Conservation (phyloP, 768 basidiomycete genomes). For the Boletus sp. region DNA sequence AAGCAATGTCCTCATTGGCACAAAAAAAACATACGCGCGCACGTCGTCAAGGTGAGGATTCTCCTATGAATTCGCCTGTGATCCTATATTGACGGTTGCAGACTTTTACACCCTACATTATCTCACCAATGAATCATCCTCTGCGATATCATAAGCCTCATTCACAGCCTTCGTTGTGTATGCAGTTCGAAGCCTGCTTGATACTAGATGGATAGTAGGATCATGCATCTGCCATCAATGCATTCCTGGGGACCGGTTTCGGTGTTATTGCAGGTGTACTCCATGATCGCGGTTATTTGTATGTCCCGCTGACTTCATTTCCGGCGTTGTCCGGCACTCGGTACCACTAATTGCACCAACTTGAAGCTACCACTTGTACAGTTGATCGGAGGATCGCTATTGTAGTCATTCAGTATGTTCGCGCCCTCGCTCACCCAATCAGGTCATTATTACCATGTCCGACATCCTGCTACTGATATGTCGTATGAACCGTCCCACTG, state of each 20-base stretch:
- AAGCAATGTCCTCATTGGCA: neutral
- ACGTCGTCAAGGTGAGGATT: conserved; percentile 35
- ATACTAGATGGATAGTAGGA: neutral
- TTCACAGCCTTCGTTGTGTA: neutral
- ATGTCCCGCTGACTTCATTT: neutral
- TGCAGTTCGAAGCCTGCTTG: neutral
- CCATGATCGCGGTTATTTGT: conserved; percentile 52
- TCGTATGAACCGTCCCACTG: neutral
- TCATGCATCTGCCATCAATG: too few species aligned
- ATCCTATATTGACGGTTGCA: conserved; percentile 1
- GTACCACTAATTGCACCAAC: neutral
- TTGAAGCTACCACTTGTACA: conserved; percentile 45
- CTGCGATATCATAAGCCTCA: conserved; percentile 34
- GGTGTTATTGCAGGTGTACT: conserved; percentile 43
- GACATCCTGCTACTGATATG: neutral
- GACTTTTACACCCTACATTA: neutral
- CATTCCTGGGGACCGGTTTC: conserved; percentile 37
- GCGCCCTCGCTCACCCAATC: neutral
- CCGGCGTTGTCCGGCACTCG: too few species aligned
- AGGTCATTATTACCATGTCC: conserved; percentile 39
- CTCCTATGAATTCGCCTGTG: neutral
- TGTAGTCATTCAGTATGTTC: neutral
- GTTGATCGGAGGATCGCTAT: neutral
- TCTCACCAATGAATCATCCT: conserved; percentile 27
- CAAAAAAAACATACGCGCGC: conserved; percentile 27